Evolutionary conservation across 345 rosid genomes (phyloP).

Genomic region (Raphanus raphanistrum): DNA sequence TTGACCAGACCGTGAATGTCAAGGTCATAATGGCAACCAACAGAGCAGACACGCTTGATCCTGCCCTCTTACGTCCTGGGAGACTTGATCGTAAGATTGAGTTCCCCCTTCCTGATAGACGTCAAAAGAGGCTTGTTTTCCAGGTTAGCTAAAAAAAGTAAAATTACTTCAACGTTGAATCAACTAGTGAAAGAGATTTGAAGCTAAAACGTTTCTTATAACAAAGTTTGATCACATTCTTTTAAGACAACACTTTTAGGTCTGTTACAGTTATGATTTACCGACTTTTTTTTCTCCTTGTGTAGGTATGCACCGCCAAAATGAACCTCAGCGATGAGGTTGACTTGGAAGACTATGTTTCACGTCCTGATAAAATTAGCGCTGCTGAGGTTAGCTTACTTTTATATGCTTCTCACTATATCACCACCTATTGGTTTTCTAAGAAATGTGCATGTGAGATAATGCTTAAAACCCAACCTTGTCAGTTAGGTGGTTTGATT

Average conservation of each 20-base stretch:
- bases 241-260: not conserved
- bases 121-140: conserved; percentile 99
- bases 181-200: not conserved
- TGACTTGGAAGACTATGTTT: conserved; percentile 97
- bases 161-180: not conserved
- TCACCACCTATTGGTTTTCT: not conserved
- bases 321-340: conserved; percentile 98
- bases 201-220: no score
- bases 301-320: conserved; percentile 94
- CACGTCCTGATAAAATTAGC: conserved; percentile 97
- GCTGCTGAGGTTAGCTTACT: conserved; percentile 84
- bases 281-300: conserved; percentile 9
- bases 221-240: no score
- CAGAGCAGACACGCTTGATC: conserved; percentile 96
- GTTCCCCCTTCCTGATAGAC: conserved; percentile 92
- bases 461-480: not conserved
- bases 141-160: conserved; percentile 51
- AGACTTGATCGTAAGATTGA: conserved; percentile 95
- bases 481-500: conserved; percentile 10
- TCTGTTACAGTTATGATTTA: not conserved
- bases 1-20: conserved; percentile 95
- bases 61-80: conserved; percentile 98
- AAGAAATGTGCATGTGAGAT: not conserved
- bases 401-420: not conserved
- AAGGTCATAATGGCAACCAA: conserved; percentile 99